Conservation (phyloP, 2,329 filamentous ascomycete genomes). For the Hymenoscyphus fraxineus region DNA sequence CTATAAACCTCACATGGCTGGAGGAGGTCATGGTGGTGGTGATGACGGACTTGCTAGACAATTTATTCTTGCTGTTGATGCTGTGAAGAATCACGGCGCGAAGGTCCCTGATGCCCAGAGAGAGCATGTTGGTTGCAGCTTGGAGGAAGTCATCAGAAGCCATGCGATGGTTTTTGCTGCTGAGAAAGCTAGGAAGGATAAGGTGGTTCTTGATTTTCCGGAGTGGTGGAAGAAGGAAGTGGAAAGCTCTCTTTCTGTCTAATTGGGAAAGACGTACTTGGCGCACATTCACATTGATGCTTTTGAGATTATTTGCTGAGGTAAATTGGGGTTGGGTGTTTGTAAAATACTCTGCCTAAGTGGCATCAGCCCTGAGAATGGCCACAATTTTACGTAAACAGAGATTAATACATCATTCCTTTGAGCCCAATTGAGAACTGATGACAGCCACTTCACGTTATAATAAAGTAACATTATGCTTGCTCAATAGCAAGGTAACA, state of each 20-base stretch:
- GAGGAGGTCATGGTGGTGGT: constrained; percentile 70
- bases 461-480: too few relatives aligned
- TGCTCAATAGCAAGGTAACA: too few relatives aligned
- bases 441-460: too few relatives aligned
- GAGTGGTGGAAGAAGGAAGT: constrained; percentile 69
- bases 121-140: constrained; percentile 71
- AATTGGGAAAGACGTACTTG: background rate
- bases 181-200: constrained; percentile 72
- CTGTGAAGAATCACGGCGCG: constrained; percentile 69
- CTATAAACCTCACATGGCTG: constrained; percentile 57
- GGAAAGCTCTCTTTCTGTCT: constrained; percentile 23
- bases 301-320: too few relatives aligned
- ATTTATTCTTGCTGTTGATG: constrained; percentile 78
- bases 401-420: too few relatives aligned
- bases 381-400: too few relatives aligned
- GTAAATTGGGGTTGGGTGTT: too few relatives aligned
- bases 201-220: constrained; percentile 69
- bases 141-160: constrained; percentile 84
- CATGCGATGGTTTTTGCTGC: constrained; percentile 94
- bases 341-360: too few relatives aligned
- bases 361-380: too few relatives aligned
- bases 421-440: too few relatives aligned
- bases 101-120: constrained; percentile 67
- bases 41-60: constrained; percentile 76
- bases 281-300: too few relatives aligned